Evolutionary conservation across 371 early-diverging fungal genomes (phyloP).

Genomic region (Amoeboaphelidium occidentale): DNA sequence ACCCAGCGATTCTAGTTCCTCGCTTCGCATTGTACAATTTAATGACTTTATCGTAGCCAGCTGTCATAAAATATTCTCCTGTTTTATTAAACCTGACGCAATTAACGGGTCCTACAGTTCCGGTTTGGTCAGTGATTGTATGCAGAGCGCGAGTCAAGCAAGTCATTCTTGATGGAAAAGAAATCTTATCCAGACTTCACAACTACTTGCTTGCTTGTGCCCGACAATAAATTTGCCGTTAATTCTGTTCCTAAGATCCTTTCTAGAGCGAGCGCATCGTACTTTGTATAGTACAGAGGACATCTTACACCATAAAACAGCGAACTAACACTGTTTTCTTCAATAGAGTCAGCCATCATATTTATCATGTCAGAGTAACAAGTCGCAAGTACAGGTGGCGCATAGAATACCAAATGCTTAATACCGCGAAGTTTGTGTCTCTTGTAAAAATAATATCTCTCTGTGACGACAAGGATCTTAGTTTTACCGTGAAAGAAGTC

Average conservation of each 20-base stretch:
- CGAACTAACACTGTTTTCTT: constrained; percentile 1
- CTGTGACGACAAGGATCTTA: constrained; percentile 55
- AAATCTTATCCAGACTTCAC: too few relatives aligned
- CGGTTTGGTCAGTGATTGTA: too few relatives aligned
- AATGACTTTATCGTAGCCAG: too few relatives aligned
- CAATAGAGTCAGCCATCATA: constrained; percentile 12
- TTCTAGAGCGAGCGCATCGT: constrained; percentile 61
- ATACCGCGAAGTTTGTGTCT: constrained; percentile 54
- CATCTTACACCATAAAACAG: constrained; percentile 4
- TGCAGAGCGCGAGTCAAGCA: too few relatives aligned
- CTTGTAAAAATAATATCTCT: constrained; percentile 82
- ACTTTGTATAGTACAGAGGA: constrained; percentile 46
- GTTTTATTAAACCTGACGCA: too few relatives aligned
- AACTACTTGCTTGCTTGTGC: too few relatives aligned
- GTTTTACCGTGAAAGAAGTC: constrained; percentile 54
- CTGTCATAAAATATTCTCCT: too few relatives aligned
- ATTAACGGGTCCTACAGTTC: too few relatives aligned
- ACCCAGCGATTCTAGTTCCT: too few relatives aligned
- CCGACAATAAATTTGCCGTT: too few relatives aligned
- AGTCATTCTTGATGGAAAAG: too few relatives aligned
- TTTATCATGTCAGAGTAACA: constrained; percentile 76
- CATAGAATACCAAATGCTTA: constrained; percentile 65
- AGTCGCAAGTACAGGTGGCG: constrained; percentile 54
- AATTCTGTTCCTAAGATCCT: constrained; percentile 64
- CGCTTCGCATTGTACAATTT: too few relatives aligned